These are phyloP conservation scores for Mycena rosella DNA, from an alignment of 768 basidiomycete species.

Conservation along the genomic window DNA sequence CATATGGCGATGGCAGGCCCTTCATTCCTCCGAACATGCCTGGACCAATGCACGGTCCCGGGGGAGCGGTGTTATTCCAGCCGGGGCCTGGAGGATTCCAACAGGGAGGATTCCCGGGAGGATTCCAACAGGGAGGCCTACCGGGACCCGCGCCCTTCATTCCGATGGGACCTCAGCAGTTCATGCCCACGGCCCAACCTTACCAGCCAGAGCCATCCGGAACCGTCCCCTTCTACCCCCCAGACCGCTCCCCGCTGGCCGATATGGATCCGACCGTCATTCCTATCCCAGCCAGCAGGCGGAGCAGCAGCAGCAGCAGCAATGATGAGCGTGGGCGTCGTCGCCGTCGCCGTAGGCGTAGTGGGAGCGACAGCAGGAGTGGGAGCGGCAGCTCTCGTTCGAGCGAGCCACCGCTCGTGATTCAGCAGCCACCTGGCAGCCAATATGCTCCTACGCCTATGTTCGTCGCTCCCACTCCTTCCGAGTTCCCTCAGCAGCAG, in stretches of 20 bases:
- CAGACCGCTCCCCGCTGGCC: conserved; percentile 16
- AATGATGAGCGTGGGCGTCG: background rate
- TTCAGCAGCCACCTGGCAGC: conserved; percentile 15
- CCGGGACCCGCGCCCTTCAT: conserved; percentile 16
- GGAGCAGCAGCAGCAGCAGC: conserved; percentile 16
- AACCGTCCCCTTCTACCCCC: conserved; percentile 10
- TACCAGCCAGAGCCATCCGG: background rate
- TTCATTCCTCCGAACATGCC: conserved; percentile 36
- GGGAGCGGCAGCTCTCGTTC: conserved; percentile 31
- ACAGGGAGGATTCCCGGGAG: background rate
- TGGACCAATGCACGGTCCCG: conserved; percentile 28
- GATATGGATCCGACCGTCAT: conserved; percentile 15
- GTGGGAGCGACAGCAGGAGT: conserved; percentile 34
- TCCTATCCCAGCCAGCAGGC: conserved; percentile 4
- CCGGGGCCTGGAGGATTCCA: background rate
- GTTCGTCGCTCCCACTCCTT: conserved; percentile 2
- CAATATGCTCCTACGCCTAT: conserved; percentile 11
- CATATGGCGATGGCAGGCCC: conserved; percentile 28
- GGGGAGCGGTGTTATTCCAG: conserved; percentile 29
- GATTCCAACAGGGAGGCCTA: no score
- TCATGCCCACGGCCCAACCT: conserved; percentile 21
- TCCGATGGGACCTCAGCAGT: conserved; percentile 20
- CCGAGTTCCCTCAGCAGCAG: conserved; percentile 4
- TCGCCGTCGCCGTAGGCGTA: background rate
- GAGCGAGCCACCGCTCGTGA: conserved; percentile 1